Percentiles rank a stretch among this genome's conserved stretches.
phyloP scores from a whole-genome alignment of 2,329 filamentous ascomycete species.

The Neopestalotiopsis sp. region DNA sequence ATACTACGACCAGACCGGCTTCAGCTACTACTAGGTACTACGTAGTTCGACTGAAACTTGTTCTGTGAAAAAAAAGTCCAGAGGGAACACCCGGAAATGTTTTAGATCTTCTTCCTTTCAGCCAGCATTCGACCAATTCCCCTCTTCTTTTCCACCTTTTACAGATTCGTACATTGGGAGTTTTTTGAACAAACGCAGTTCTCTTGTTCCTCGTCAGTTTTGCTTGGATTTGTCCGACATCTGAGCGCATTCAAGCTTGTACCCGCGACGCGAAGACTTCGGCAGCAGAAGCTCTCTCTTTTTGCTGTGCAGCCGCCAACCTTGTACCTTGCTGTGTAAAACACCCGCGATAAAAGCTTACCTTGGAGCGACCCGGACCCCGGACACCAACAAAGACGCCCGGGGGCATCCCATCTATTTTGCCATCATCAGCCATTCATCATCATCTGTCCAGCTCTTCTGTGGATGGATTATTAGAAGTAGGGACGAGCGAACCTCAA shows the following conservation, averaged over 20 bases:
- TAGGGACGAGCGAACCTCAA: not conserved
- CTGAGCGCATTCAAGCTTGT: not conserved
- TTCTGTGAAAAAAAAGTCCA: not conserved
- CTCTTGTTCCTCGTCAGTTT: not conserved
- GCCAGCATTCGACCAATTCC: not conserved
- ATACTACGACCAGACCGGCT: too few species aligned
- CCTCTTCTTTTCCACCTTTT: not conserved
- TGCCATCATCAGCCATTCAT: not conserved
- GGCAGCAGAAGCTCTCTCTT: not conserved
- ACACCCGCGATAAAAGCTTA: not conserved
- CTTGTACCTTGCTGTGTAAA: not conserved
- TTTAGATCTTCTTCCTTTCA: not conserved
- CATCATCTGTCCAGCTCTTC: not conserved
- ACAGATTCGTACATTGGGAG: not conserved
- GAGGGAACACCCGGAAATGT: constrained; percentile 6
- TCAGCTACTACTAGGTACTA: too few species aligned
- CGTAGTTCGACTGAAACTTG: not conserved
- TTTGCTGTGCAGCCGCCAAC: not conserved
- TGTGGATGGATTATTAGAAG: not conserved
- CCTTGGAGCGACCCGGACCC: not conserved
- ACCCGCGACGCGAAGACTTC: not conserved
- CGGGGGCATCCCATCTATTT: not conserved
- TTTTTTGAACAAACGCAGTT: not conserved
- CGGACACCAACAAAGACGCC: constrained; percentile 2
- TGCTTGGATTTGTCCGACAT: not conserved